Percentiles rank a stretch among this genome's conserved stretches.
phyloP scores from a whole-genome alignment of 2,329 filamentous ascomycete species.

The Endothia cerciana region DNA sequence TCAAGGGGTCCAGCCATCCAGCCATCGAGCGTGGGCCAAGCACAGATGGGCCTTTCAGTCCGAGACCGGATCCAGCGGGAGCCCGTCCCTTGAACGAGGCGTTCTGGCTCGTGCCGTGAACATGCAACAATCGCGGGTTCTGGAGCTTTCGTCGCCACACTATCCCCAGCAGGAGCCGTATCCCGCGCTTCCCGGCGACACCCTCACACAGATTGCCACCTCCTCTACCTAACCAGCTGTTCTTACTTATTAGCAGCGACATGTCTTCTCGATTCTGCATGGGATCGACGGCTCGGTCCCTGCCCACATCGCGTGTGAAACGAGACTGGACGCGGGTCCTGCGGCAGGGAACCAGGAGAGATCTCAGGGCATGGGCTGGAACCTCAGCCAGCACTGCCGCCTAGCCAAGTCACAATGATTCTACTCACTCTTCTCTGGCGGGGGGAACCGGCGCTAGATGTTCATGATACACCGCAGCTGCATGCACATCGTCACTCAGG shows the following conservation, averaged over 20 bases:
- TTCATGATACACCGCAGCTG: not conserved
- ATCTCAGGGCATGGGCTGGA: not conserved
- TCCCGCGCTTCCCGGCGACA: not conserved
- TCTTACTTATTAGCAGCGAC: not conserved
- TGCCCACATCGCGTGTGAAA: conserved; percentile 1
- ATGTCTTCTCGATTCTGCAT: conserved; percentile 1
- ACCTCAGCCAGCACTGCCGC: conserved; percentile 10
- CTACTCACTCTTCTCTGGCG: not conserved
- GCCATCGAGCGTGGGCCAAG: not conserved
- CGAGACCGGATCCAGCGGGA: too few relatives aligned
- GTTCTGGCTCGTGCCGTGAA: not conserved
- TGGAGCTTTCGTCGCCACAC: not conserved
- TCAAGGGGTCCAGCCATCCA: not conserved
- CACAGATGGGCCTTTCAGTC: not conserved
- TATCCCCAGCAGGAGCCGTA: not conserved
- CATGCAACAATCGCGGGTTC: not conserved
- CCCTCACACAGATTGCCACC: conserved; percentile 3
- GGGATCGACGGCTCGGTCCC: conserved; percentile 1
- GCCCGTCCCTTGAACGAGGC: not conserved
- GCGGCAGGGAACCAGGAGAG: not conserved
- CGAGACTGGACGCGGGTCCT: conserved; percentile 1
- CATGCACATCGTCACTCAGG: not conserved
- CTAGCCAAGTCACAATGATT: not conserved
- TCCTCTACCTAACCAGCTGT: not conserved
- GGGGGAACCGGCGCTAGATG: not conserved